Evolutionary conservation across 2,329 filamentous ascomycete genomes (phyloP), one percentile per base, ranked within the genome.

Genomic region (Incumbomyces lentus): DNA sequence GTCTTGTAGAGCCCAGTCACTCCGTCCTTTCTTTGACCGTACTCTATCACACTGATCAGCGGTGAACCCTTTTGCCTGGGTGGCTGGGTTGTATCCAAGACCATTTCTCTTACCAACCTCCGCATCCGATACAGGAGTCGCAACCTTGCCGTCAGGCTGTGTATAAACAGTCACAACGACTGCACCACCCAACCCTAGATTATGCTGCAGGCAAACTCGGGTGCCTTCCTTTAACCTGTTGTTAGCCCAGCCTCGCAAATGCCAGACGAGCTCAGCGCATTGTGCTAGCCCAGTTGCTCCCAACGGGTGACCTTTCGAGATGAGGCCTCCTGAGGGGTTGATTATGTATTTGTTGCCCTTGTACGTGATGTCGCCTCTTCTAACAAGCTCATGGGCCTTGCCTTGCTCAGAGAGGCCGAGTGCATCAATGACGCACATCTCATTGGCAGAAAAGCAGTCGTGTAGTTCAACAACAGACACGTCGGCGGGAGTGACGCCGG

Each of bases 371-470:
- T 89, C 88, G 22, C 89, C 89, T 8, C 68, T 68, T 35, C 88
- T 80, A 18, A 96, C 87, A 66, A 95, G 79, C 67, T 95, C 87
- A 63, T 95, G 89, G 0, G 90, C 92, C 64, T 87, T 90, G 13
- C 90, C 90, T 12, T 75, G 78, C 49, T 80, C 80, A 34, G 74
- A 78, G 10, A 96, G 75, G 1, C 87, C 88, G 1, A 96, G 75
- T 0, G 86, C 86, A 62, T 96, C 90, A 42, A 96, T 81, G 1
- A 81, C 82, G 43, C 92, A 76, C 83, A 96, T 84, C 72, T 96
- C 86, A 64, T 96, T 96, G 19, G 90, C 82, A 14, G 82, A 88
- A 75, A 96, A 96, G 71, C 92, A 96, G 70, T 96, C 92, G 68
- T 96, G 92, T 50, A 96, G 73, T 70, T 96, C 90, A 60, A 86